Base-by-base conservation (phyloP, 2,329 filamentous ascomycete genomes). In the Hansfordia pulvinata region DNA sequence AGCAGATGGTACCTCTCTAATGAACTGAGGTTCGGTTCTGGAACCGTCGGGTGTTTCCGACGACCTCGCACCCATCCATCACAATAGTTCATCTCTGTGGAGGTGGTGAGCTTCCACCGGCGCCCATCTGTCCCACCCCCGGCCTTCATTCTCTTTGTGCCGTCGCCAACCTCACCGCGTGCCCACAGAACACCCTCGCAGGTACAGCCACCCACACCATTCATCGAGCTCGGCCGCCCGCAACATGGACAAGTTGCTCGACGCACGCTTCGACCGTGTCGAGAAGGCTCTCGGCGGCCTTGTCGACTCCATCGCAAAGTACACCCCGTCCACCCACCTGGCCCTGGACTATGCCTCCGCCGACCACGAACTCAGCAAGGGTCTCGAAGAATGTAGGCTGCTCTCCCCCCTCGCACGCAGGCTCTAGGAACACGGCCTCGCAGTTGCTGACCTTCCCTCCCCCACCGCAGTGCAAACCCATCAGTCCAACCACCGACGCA, bases 271-370 rank as follows among this genome's bases (percentile, higher is more conserved):
- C 33, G 69, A 76, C 44, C 68, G 71, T 25, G 58, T 81, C 17
- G 76, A 80, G 40, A 69, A 66, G 41, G 70, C 73, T 1, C 58
- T 92, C 12, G 64, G 68, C 9, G 71, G 60, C 16, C 60, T 92
- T 18, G 76, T 85, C 39, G 79, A 85, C 47, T 86, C 81, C 1
- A 78, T 92, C 35, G 66, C 80, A 5, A 80, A 83, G 36, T 88
- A 86, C 53, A 83, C 85, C 42, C 82, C 83, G 1, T 81, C 77
- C 6, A 58, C 69, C 4, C 52, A 62, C 19, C 69, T 76, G 15
- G 79, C 77, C 5, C 58, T 69, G 30, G 77, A 85, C 35, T 69
- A 92, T 8, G 59, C 79, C 11, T 58, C 62, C 6, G 82, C 81
- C 14, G 80, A 92, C 44, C 58, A 64, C 21, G 70, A 76, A 32